phyloP scores from a whole-genome alignment of 768 basidiomycete species.

The Leccinum barrowsii region DNA sequence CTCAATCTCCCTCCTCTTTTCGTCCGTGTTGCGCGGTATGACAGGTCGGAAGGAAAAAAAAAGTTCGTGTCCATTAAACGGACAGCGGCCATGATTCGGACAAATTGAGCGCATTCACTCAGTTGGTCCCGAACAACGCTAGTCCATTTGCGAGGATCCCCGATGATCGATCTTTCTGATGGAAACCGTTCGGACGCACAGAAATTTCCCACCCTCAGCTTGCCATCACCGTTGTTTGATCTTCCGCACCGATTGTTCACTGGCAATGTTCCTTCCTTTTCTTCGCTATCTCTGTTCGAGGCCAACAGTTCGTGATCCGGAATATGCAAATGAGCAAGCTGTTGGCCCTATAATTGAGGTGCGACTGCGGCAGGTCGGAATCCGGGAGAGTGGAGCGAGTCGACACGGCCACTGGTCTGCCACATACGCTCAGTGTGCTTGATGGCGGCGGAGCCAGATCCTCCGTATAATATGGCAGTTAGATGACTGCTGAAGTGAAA shows the following conservation, averaged over 20 bases:
- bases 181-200: constrained; percentile 20
- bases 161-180: constrained; percentile 29
- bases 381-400: neutral
- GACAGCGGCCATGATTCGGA: neutral
- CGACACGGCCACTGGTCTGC: neutral
- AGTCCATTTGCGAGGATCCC: constrained; percentile 21
- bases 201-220: constrained; percentile 3
- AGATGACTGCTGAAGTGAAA: neutral
- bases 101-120: constrained; percentile 1
- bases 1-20: constrained; percentile 10
- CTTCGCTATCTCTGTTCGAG: neutral
- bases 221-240: constrained; percentile 13
- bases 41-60: constrained; percentile 2
- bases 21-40: constrained; percentile 7
- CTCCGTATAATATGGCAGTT: neutral
- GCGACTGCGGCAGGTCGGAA: neutral
- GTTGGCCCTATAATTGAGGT: neutral
- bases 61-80: neutral
- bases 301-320: constrained; percentile 1
- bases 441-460: neutral
- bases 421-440: neutral
- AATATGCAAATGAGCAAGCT: neutral
- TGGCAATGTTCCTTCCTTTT: constrained; percentile 1
- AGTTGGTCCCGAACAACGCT: constrained; percentile 11
- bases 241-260: neutral